Percentiles rank a stretch among this genome's conserved stretches.
phyloP scores from a whole-genome alignment of 495 filamentous ascomycete species.

The Antarctomyces pellizariae region DNA sequence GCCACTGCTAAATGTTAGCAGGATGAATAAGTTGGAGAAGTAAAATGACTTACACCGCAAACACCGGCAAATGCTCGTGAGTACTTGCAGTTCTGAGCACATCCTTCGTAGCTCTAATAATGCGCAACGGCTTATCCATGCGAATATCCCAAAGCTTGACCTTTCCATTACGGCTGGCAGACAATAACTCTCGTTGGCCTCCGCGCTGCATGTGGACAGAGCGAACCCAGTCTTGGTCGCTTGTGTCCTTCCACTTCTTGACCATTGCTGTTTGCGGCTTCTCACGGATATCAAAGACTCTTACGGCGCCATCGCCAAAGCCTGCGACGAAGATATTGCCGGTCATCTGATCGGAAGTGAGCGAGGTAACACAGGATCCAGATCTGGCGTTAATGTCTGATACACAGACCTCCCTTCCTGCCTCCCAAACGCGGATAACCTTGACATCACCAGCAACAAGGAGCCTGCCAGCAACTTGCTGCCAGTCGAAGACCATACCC shows the following conservation, averaged over 20 bases:
- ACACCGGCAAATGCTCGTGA: constrained; percentile 91
- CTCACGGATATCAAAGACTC: constrained; percentile 78
- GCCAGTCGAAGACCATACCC: constrained; percentile 92
- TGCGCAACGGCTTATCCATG: constrained; percentile 48
- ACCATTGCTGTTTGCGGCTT: constrained; percentile 72
- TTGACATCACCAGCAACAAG: constrained; percentile 91
- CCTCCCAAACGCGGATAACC: constrained; percentile 89
- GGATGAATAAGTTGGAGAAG: neutral
- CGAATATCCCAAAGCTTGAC: constrained; percentile 94
- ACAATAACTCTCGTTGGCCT: constrained; percentile 71
- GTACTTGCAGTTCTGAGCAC: constrained; percentile 68
- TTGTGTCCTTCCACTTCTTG: constrained; percentile 72
- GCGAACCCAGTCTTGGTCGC: constrained; percentile 75
- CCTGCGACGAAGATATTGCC: constrained; percentile 89
- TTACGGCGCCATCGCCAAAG: constrained; percentile 88
- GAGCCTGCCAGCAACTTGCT: constrained; percentile 84
- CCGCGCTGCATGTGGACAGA: constrained; percentile 95
- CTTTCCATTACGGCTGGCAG: constrained; percentile 71
- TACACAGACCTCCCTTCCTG: constrained; percentile 75
- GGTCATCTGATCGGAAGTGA: constrained; percentile 93
- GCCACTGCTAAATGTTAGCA: constrained; percentile 32
- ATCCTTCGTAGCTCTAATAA: constrained; percentile 51
- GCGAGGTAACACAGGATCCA: constrained; percentile 79
- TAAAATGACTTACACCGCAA: constrained; percentile 55
- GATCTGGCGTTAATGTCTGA: constrained; percentile 90